Evolutionary conservation across 2,329 filamentous ascomycete genomes (phyloP).

Genomic region (Pseudomassariella vexata): DNA sequence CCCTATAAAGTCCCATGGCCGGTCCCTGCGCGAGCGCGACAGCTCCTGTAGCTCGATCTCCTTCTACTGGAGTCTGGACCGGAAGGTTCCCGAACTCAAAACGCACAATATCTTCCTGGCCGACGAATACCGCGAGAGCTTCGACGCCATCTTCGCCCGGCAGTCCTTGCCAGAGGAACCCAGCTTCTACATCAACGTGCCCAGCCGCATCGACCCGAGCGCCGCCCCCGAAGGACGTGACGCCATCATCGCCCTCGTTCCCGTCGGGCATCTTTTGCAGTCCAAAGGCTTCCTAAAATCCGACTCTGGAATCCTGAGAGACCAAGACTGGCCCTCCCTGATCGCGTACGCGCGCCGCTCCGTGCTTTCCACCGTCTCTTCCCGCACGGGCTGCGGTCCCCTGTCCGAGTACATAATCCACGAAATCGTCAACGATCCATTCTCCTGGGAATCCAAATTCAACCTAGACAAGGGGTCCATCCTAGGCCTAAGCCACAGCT

Average conservation of each 20-base stretch:
- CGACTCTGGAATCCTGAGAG: constrained; percentile 17
- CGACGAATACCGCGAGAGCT: constrained; percentile 65
- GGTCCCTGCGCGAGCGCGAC: constrained; percentile 38
- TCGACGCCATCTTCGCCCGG: constrained; percentile 68
- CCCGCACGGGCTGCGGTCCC: constrained; percentile 52
- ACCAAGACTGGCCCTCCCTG: constrained; percentile 58
- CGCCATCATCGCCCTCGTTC: constrained; percentile 63
- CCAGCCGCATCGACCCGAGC: constrained; percentile 60
- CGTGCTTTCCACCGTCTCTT: constrained; percentile 54
- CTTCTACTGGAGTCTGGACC: constrained; percentile 68
- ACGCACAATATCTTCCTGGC: constrained; percentile 76
- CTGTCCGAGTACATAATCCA: constrained; percentile 43
- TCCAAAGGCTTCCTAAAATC: constrained; percentile 28
- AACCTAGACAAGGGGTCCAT: constrained; percentile 73
- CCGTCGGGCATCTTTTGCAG: constrained; percentile 60
- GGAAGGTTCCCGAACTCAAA: constrained; percentile 54
- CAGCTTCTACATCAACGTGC: constrained; percentile 74
- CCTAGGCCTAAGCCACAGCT: constrained; percentile 64
- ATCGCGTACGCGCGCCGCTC: constrained; percentile 51
- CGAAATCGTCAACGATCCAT: constrained; percentile 62
- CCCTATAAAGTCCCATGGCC: constrained; percentile 23
- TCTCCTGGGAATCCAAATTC: constrained; percentile 60
- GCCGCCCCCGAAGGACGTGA: constrained; percentile 64
- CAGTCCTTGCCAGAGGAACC: constrained; percentile 62
- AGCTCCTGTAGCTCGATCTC: constrained; percentile 69